phyloP scores from a whole-genome alignment of 1,284 basidiomycete species.

The Anthracocystis panici-leucophaei region DNA sequence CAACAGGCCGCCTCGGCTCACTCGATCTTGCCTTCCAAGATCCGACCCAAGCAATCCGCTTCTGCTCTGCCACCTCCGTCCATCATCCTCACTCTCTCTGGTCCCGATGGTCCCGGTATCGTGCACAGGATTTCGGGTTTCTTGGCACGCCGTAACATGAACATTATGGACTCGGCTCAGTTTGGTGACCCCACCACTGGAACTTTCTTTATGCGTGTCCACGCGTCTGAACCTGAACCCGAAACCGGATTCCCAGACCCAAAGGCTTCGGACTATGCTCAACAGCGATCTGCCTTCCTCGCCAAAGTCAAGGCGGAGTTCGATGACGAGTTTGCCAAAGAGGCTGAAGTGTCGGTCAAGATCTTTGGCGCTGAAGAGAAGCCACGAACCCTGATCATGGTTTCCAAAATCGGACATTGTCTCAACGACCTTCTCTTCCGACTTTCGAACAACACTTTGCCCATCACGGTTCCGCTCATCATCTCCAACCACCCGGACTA shows the following conservation, averaged over 20 bases:
- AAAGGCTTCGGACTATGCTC: constrained; percentile 29
- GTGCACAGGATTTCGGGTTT: constrained; percentile 62
- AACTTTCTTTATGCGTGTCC: constrained; percentile 68
- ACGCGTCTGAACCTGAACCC: constrained; percentile 53
- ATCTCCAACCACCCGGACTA: constrained; percentile 67
- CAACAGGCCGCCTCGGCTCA: constrained; percentile 25
- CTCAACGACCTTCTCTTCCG: constrained; percentile 68
- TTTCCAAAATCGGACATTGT: constrained; percentile 67
- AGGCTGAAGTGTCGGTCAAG: constrained; percentile 49
- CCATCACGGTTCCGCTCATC: constrained; percentile 63
- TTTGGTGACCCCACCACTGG: constrained; percentile 63
- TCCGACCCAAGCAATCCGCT: constrained; percentile 63
- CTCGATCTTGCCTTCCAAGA: constrained; percentile 43
- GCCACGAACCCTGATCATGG: constrained; percentile 66
- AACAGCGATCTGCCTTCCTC: constrained; percentile 37
- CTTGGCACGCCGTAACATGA: constrained; percentile 59
- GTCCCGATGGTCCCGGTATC: constrained; percentile 65
- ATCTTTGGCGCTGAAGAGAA: constrained; percentile 62
- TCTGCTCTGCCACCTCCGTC: constrained; percentile 70
- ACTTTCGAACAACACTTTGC: constrained; percentile 54
- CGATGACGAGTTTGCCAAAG: constrained; percentile 55
- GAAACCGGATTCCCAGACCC: constrained; percentile 43
- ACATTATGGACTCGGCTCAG: constrained; percentile 68
- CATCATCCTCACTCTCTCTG: constrained; percentile 67
- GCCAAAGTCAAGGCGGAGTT: constrained; percentile 53